Evolutionary conservation across 2,329 filamentous ascomycete species (phyloP), one percentile per base, ranked within the genome.

Genomic region (Stemphylium lycopersici): DNA sequence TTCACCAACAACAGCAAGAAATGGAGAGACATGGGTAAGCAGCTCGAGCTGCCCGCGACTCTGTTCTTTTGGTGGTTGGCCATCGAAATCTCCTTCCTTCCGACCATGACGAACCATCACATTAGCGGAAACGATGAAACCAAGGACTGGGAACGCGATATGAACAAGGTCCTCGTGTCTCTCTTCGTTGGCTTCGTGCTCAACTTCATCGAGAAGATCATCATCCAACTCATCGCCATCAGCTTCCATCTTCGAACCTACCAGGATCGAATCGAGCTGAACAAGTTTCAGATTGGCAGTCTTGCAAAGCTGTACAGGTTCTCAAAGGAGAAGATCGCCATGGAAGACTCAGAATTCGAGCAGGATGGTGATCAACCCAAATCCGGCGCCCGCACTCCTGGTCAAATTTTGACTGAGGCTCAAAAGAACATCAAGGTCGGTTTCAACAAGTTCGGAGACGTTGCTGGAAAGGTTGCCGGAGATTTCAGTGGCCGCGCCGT

Each of bases 211-310:
- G 93, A 97, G 75, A 98, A 97, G 80, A 90, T 97, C 56, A 84
- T 96, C 63, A 96, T 97, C 50, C 93, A 97, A 70, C 88, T 96
- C 77, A 96, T 98, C 63, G 93, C 93, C 29, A 93, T 93, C 53
- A 92, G 89, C 58, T 98, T 98, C 76, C 93, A 98, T 73, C 81
- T 90, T 53, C 85, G 93, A 39, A 97, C 93, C 0, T 98, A 98
- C 68, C 87, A 90, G 20, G 91, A 93, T 65, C 83, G 93, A 13
- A 97, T 97, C 66, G 91, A 95, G 58, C 83, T 93, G 74, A 96
- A 96, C 80, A 96, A 96, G 72, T 91, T 93, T 60, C 90, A 96
- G 69, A 92, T 96, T 53, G 86, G 82, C 10, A 85, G 83, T 63
- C 72, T 89, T 62, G 81, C 82, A 6, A 89, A 89, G 71, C 74